Evolutionary conservation across 805 yeast species (phyloP).

Genomic region (Candida tammaniensis): DNA sequence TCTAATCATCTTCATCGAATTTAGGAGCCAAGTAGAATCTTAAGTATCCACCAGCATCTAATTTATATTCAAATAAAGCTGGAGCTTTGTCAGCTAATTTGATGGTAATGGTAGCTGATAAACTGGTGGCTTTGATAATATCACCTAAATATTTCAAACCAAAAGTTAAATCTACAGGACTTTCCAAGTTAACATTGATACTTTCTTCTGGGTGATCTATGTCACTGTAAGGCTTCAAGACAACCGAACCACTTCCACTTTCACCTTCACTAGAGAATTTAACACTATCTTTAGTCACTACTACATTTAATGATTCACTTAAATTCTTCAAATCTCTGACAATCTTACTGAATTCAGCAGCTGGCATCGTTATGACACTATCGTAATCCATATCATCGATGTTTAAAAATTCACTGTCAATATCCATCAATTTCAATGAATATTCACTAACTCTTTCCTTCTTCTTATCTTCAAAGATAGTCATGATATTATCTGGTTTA

Average conservation of each 20-base stretch:
- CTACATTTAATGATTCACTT: constrained; percentile 82
- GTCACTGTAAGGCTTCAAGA: constrained; percentile 79
- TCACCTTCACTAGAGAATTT: constrained; percentile 90
- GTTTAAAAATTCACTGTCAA: constrained; percentile 89
- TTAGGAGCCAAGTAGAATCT: constrained; percentile 97
- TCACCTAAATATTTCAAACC: constrained; percentile 89
- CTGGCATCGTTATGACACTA: constrained; percentile 81
- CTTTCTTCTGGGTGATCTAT: constrained; percentile 77
- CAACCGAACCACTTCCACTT: constrained; percentile 82
- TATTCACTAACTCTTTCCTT: constrained; percentile 92
- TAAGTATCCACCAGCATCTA: constrained; percentile 82
- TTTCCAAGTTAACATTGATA: constrained; percentile 72
- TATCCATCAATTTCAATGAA: constrained; percentile 88
- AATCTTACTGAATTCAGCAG: constrained; percentile 83
- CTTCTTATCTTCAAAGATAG: constrained; percentile 87
- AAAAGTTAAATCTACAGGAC: constrained; percentile 84
- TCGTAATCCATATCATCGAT: constrained; percentile 94
- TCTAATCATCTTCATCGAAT: constrained; percentile 88
- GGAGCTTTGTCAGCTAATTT: constrained; percentile 90
- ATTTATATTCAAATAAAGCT: constrained; percentile 86
- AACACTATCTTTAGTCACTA: constrained; percentile 88
- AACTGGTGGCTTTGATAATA: constrained; percentile 85
- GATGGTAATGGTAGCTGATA: constrained; percentile 74
- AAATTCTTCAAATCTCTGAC: constrained; percentile 84
- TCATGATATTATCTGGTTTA: constrained; percentile 70